phyloP scores from a whole-genome alignment of 208 protist genomes.

The Leptomonas pyrrhocoris region DNA sequence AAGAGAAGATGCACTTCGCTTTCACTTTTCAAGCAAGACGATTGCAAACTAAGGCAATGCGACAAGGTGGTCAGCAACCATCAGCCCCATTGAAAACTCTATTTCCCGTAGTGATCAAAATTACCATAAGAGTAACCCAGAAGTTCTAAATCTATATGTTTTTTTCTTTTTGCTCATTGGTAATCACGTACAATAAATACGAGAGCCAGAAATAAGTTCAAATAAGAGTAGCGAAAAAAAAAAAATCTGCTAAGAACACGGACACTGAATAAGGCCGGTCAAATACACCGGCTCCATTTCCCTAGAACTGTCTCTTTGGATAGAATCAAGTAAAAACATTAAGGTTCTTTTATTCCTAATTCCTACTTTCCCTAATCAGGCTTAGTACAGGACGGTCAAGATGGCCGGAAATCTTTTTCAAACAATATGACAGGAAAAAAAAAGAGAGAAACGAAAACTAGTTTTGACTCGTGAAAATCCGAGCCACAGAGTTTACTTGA shows the following conservation, averaged over 20 bases:
- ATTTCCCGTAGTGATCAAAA: too few relatives aligned
- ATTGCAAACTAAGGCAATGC: too few relatives aligned
- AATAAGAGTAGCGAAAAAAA: slow-evolving; percentile 12
- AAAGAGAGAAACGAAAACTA: slow-evolving; percentile 12
- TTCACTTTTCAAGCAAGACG: too few relatives aligned
- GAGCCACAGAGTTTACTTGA: slow-evolving; percentile 60
- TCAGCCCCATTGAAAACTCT: too few relatives aligned
- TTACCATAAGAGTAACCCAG: too few relatives aligned
- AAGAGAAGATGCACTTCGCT: too few relatives aligned
- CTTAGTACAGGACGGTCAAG: slow-evolving; percentile 8
- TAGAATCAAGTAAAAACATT: slow-evolving; percentile 6
- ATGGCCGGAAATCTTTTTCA: too few relatives aligned
- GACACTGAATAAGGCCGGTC: not conserved
- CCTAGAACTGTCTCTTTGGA: slow-evolving; percentile 2
- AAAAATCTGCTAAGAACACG: slow-evolving; percentile 15
- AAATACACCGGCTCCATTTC: not conserved
- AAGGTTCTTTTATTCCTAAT: slow-evolving; percentile 27
- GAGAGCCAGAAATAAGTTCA: slow-evolving; percentile 25
- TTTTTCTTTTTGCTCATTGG: slow-evolving; percentile 5
- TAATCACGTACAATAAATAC: slow-evolving; percentile 14
- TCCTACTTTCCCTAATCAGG: slow-evolving; percentile 16
- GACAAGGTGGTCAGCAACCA: too few relatives aligned
- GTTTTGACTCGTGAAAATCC: slow-evolving; percentile 1
- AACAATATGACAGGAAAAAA: slow-evolving; percentile 9
- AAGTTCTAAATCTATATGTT: too few relatives aligned